phyloP scores from a whole-genome alignment of 1,284 basidiomycete genomes.

The Irpex lacteus region DNA sequence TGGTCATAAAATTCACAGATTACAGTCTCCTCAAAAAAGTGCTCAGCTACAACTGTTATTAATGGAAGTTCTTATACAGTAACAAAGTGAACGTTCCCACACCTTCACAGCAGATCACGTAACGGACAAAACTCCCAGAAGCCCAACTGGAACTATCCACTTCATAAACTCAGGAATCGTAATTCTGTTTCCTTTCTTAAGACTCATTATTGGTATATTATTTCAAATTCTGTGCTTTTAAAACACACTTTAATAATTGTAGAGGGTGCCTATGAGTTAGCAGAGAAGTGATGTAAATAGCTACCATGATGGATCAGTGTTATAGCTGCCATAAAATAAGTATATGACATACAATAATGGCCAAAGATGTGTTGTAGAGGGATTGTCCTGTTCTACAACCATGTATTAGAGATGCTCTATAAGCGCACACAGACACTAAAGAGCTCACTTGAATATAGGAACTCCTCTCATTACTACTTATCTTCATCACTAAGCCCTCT shows the following conservation, averaged over 20 bases:
- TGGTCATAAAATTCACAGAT: too few species aligned
- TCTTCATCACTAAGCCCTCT: conserved; percentile 11
- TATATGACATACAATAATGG: conserved; percentile 9
- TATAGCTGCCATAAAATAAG: not conserved
- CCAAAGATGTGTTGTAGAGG: conserved; percentile 6
- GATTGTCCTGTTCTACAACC: conserved; percentile 5
- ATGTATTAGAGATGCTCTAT: not conserved
- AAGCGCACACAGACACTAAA: not conserved
- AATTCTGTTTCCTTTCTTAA: too few species aligned
- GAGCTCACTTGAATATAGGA: conserved; percentile 4
- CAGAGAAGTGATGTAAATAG: not conserved
- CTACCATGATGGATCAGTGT: not conserved
- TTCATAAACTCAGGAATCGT: too few species aligned
- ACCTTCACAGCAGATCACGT: too few species aligned
- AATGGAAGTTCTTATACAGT: too few species aligned
- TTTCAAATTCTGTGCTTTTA: too few species aligned
- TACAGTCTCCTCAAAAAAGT: too few species aligned
- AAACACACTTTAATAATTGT: not conserved
- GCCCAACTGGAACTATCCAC: too few species aligned
- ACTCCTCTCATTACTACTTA: not conserved
- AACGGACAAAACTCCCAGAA: too few species aligned
- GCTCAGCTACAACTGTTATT: too few species aligned
- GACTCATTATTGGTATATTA: too few species aligned
- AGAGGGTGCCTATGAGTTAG: not conserved
- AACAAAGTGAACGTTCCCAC: too few species aligned